Conservation (phyloP, 192 early-diverging fungal genomes). For the Obelidium mucronatum region DNA sequence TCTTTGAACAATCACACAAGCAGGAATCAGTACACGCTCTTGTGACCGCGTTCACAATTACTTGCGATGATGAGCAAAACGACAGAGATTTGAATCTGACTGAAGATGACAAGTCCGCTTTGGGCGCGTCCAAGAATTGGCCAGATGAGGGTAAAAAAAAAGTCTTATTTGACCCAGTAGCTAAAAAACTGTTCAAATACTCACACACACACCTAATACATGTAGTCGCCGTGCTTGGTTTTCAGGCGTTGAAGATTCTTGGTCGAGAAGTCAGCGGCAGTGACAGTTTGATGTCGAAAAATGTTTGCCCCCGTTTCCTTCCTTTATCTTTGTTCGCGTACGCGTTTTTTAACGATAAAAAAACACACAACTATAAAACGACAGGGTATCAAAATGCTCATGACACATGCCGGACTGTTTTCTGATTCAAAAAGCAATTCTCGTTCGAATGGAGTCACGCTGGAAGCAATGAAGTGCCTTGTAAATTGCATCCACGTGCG, state of each 20-base stretch:
- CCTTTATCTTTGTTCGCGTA: too few relatives aligned
- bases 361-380: neutral
- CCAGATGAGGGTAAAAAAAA: conserved; percentile 11
- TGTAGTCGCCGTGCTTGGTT: conserved; percentile 55
- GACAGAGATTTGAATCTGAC: neutral
- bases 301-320: conserved; percentile 44
- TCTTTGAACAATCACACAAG: neutral
- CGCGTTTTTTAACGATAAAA: too few relatives aligned
- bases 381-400: conserved; percentile 47
- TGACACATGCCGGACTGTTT: conserved; percentile 43
- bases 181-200: too few relatives aligned
- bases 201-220: too few relatives aligned
- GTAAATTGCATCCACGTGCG: conserved; percentile 70
- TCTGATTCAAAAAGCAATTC: conserved; percentile 1
- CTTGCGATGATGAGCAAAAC: too few relatives aligned
- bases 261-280: conserved; percentile 65
- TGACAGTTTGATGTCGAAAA: conserved; percentile 60
- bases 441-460: neutral
- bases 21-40: conserved; percentile 24
- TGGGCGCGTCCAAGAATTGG: neutral
- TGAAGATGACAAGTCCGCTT: neutral
- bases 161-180: neutral
- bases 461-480: conserved; percentile 73
- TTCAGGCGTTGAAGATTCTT: conserved; percentile 67
- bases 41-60: conserved; percentile 9